Percentiles rank a stretch among this genome's conserved stretches.
These are phyloP conservation scores for Stephanodiscus minutulus DNA, from an alignment of 108 stramenopile genomes.

Conservation along the genomic window DNA sequence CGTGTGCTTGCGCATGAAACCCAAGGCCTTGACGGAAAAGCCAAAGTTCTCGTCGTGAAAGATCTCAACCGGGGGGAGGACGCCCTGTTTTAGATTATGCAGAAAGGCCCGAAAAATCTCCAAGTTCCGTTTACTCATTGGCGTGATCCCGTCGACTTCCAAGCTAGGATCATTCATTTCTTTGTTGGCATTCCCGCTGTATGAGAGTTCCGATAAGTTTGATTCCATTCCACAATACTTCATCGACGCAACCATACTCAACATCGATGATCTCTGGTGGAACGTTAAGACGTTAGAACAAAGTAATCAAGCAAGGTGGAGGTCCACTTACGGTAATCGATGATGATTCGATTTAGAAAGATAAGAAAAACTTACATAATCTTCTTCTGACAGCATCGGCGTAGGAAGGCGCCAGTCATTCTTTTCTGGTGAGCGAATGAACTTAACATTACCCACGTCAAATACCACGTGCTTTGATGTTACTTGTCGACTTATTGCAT, in stretches of 20 bases:
- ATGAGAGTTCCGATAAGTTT: conserved; percentile 2
- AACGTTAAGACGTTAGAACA: not conserved
- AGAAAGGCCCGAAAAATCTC: conserved; percentile 51
- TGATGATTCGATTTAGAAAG: not conserved
- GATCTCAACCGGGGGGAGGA: conserved; percentile 49
- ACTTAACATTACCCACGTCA: conserved; percentile 20
- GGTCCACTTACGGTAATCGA: too few species aligned
- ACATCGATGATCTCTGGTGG: conserved; percentile 13
- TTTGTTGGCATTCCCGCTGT: conserved; percentile 10
- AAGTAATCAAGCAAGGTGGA: conserved; percentile 3
- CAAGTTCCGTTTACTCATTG: conserved; percentile 44
- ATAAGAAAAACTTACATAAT: conserved; percentile 23
- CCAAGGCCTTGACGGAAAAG: conserved; percentile 50
- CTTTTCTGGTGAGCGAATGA: conserved; percentile 27
- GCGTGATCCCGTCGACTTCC: conserved; percentile 35
- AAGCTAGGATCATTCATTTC: conserved; percentile 54
- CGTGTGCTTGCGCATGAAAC: conserved; percentile 39
- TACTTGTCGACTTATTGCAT: conserved; percentile 19
- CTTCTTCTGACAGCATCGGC: conserved; percentile 20
- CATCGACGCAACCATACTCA: conserved; percentile 46
- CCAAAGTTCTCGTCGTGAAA: conserved; percentile 45
- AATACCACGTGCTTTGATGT: conserved; percentile 17
- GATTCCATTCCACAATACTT: conserved; percentile 43
- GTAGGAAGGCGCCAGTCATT: conserved; percentile 40
- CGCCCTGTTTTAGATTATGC: conserved; percentile 40